Evolutionary conservation across 495 filamentous ascomycete species (phyloP), one percentile per base, ranked within the genome.

Genomic region (Rhypophila decipiens): DNA sequence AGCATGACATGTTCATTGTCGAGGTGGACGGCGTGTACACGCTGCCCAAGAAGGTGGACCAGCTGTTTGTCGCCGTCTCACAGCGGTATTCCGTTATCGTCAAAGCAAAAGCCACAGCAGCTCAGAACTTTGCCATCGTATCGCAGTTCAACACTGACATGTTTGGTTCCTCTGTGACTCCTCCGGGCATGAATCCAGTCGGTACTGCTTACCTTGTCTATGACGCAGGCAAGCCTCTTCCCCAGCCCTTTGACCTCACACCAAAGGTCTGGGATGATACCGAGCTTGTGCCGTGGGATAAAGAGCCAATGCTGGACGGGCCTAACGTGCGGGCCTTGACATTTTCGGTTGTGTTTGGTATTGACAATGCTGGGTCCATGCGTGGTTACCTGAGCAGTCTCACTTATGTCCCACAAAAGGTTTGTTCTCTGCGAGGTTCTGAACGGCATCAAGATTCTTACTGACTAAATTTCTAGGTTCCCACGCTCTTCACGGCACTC

Each of bases 391-490:
- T 89, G 59, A 86, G 87, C 56, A 72, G 79, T 52, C 72, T 82
- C 29, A 79, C 79, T 44, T 89, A 85, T 52, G 73, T 82, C 17
- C 43, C 44, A 7, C 83, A 82, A 31, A 82, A 82, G 51, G 85
- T 88, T 1, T 82, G 83, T 3, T 78, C 76, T 2, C 65, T 87
- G 9, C 85, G 80, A 64, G 74, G 76, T 0, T 81, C 71, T 2
- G 24, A 21, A 37, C 17, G n/a, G 11, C 19, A 46, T 23, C n/a
- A n/a, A n/a, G n/a, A n/a, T 9, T 1, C 24, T 13, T 10, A 12
- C n/a, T 17, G 24, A 18, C n/a, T 40, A 17, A 12, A 11, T 22
- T 15, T 20, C 57, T 84, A 80, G 48, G 81, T 85, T 5, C 82
- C 82, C 0, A 80, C 77, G 1, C 63, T 85, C 5, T 85, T 80